Evolutionary conservation across 805 yeast species (phyloP).

Genomic region (Teunomyces panamensis): DNA sequence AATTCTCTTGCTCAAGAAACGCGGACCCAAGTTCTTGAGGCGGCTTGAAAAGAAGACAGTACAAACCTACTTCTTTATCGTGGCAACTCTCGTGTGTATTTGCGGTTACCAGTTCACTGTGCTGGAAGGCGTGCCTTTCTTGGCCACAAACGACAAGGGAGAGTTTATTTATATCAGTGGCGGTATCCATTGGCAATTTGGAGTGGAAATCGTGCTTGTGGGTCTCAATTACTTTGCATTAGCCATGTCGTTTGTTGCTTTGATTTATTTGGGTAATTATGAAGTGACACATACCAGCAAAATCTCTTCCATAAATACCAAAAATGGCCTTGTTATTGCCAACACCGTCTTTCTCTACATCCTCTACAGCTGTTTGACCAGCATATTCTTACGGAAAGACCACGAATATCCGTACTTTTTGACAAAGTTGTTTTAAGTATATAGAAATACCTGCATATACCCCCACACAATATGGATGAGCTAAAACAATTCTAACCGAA

Average conservation of each 20-base stretch:
- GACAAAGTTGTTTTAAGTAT: conserved; percentile 25
- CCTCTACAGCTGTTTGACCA: conserved; percentile 44
- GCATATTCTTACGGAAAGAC: conserved; percentile 46
- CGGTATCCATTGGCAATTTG: conserved; percentile 67
- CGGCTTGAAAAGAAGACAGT: conserved; percentile 19
- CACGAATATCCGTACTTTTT: conserved; percentile 45
- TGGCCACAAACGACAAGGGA: conserved; percentile 51
- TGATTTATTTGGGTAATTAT: conserved; percentile 39
- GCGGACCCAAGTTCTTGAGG: conserved; percentile 29
- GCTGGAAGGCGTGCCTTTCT: conserved; percentile 59
- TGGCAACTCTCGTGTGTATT: conserved; percentile 42
- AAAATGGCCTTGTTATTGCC: conserved; percentile 16
- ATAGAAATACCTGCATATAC: background rate
- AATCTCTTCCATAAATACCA: conserved; percentile 17
- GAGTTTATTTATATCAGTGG: conserved; percentile 60
- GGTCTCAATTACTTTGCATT: conserved; percentile 49
- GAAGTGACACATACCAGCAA: conserved; percentile 16
- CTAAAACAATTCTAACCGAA: background rate
- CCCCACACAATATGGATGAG: no score
- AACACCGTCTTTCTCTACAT: conserved; percentile 26
- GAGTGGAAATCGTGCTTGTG: conserved; percentile 59
- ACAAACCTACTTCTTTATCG: conserved; percentile 33
- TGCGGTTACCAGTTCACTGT: conserved; percentile 66
- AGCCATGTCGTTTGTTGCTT: conserved; percentile 35
- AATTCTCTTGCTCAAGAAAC: conserved; percentile 49